Percentiles rank a stretch among this genome's conserved stretches.
phyloP scores from a whole-genome alignment of 495 filamentous ascomycete genomes.

The Daldinia bambusicola region DNA sequence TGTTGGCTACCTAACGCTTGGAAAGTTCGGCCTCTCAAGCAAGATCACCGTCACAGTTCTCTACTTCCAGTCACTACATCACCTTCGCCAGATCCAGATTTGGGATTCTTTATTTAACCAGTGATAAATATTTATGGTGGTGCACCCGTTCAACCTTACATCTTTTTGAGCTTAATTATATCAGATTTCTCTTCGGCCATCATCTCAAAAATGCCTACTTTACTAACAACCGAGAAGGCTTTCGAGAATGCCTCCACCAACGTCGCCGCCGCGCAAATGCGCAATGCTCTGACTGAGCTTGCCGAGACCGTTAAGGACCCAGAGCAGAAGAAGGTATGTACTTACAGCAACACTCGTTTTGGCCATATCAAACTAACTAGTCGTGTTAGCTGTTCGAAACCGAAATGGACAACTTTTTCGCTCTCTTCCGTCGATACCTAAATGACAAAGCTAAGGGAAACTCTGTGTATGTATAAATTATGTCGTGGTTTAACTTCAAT shows the following conservation, averaged over 20 bases:
- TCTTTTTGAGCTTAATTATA: constrained; percentile 13
- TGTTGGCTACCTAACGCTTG: not conserved
- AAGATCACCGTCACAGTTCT: not conserved
- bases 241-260: constrained; percentile 99
- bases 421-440: constrained; percentile 95
- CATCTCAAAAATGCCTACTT: constrained; percentile 7
- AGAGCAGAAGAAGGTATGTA: constrained; percentile 78
- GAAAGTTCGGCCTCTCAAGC: constrained; percentile 17
- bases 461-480: constrained; percentile 66
- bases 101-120: not conserved
- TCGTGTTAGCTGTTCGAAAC: constrained; percentile 80
- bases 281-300: constrained; percentile 93
- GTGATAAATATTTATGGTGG: not conserved
- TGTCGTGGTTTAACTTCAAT: not conserved
- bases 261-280: constrained; percentile 98
- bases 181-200: not conserved
- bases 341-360: not conserved
- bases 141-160: not conserved
- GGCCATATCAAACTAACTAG: constrained; percentile 25
- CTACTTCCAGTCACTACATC: not conserved
- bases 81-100: not conserved
- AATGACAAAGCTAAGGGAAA: constrained; percentile 99
- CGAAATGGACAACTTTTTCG: constrained; percentile 99
- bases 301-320: constrained; percentile 87
- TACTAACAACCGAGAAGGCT: constrained; percentile 66